Evolutionary conservation across 345 rosid genomes (phyloP), one percentile per base, ranked within the genome.

Genomic region (Orychophragmus violaceus): DNA sequence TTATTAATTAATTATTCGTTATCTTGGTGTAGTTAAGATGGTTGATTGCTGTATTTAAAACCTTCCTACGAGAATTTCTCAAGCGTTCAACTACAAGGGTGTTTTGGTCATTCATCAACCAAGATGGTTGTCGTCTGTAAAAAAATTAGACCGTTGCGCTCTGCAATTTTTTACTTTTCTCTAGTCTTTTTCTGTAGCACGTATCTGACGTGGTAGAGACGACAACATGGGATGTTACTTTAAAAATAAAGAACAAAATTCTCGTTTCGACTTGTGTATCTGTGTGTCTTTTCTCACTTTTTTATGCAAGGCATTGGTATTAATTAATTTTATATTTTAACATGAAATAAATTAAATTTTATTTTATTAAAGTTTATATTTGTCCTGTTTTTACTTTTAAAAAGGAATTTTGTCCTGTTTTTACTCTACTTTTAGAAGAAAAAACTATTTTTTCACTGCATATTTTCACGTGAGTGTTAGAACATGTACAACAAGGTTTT

Each of bases 391-490:
- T 41, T 41, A 41, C 9, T 41, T 41, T 41, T 41, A n/a, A n/a
- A n/a, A n/a, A n/a, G n/a, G n/a, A n/a, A n/a, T n/a, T n/a, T 29
- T 29, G 32, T 29, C 32, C 8, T 29, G 6, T 24, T 68, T 35
- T 49, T 5, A 30, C 28, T 8, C 11, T 46, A 9, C 48, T 62
- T 10, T 14, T 62, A 30, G n/a, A 28, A 37, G n/a, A 45, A 49
- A 13, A 49, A 44, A 35, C 42, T 18, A 64, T 72, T 64, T 62
- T 71, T 48, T 56, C 76, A 57, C 70, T 71, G 70, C 65, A 72
- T 57, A 57, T 56, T 44, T 72, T 72, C 76, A 64, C 76, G 76
- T 72, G 70, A 70, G 35, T 70, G 74, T 62, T 53, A n/a, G n/a
- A n/a, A n/a, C n/a, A n/a, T n/a, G n/a, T n/a, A n/a, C n/a, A n/a